Conservation (phyloP, 108 stramenopile species). For the Cyclotella sp. region DNA sequence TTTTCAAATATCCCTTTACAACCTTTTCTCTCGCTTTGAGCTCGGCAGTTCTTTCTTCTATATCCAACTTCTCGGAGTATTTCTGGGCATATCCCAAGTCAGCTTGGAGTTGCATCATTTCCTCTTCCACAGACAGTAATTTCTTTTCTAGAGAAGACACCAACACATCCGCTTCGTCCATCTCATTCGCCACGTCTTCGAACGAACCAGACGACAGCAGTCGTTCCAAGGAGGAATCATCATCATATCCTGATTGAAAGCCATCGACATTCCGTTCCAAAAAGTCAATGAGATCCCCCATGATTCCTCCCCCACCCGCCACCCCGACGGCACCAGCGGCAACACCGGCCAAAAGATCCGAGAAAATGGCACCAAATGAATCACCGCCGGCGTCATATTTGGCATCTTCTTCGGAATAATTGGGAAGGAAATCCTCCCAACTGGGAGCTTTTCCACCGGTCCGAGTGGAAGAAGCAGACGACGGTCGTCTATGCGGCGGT, state of each 20-base stretch:
- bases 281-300: conserved; percentile 82
- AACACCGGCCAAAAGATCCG: conserved; percentile 70
- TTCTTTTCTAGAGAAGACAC: conserved; percentile 74
- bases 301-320: conserved; percentile 49
- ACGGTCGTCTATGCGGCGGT: conserved; percentile 77
- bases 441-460: conserved; percentile 44
- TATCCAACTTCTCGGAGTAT: conserved; percentile 67
- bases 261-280: conserved; percentile 79
- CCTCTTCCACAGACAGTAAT: conserved; percentile 56
- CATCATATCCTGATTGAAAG: conserved; percentile 48
- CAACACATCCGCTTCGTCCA: conserved; percentile 81
- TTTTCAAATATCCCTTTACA: conserved; percentile 70
- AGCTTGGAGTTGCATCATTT: conserved; percentile 56
- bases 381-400: conserved; percentile 81
- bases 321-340: conserved; percentile 55
- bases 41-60: conserved; percentile 73
- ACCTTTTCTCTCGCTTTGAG: conserved; percentile 76
- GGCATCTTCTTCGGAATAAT: conserved; percentile 63
- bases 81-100: conserved; percentile 55
- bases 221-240: conserved; percentile 62
- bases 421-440: conserved; percentile 88
- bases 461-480: conserved; percentile 40
- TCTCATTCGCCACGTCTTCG: conserved; percentile 77
- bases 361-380: conserved; percentile 79
- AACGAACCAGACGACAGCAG: conserved; percentile 65